These are phyloP conservation scores for Fragaria nilgerrensis DNA, from an alignment of 306 rosid species.

Conservation along the genomic window DNA sequence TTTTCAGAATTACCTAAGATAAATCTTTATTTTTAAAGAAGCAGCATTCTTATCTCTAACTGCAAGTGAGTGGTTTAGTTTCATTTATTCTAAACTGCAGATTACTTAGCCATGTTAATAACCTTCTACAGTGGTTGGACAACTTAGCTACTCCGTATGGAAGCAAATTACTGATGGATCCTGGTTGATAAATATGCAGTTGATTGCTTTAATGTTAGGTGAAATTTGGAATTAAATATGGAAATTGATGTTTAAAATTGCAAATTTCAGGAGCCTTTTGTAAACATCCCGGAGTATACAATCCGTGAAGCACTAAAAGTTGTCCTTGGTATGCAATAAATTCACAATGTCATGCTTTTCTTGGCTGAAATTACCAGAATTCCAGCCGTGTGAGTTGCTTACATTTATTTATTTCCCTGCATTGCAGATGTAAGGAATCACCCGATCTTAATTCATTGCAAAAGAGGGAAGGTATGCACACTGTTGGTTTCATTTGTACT, in stretches of 20 bases:
- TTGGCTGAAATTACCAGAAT: background rate
- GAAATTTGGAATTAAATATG: background rate
- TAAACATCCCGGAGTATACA: conserved; percentile 84
- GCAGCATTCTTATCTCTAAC: background rate
- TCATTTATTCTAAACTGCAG: background rate
- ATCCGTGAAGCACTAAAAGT: conserved; percentile 92
- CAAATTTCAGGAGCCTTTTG: conserved; percentile 85
- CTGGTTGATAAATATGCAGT: background rate
- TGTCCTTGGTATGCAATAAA: conserved; percentile 61
- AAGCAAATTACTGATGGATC: background rate
- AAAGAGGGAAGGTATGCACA: conserved; percentile 81
- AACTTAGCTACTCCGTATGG: background rate
- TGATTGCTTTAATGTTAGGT: background rate
- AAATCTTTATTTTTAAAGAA: background rate
- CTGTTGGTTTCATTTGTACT: background rate
- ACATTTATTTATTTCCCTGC: conserved; percentile 21
- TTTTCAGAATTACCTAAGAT: background rate
- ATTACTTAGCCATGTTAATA: background rate
- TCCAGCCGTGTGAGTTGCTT: conserved; percentile 12
- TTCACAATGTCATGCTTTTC: conserved; percentile 4
- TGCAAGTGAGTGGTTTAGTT: background rate
- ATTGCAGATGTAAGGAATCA: conserved; percentile 85
- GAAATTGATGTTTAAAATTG: conserved; percentile 17
- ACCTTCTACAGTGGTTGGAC: background rate
- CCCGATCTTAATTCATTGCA: conserved; percentile 91